Conservation (phyloP, 768 basidiomycete genomes). For the Naganishia randhawae region DNA sequence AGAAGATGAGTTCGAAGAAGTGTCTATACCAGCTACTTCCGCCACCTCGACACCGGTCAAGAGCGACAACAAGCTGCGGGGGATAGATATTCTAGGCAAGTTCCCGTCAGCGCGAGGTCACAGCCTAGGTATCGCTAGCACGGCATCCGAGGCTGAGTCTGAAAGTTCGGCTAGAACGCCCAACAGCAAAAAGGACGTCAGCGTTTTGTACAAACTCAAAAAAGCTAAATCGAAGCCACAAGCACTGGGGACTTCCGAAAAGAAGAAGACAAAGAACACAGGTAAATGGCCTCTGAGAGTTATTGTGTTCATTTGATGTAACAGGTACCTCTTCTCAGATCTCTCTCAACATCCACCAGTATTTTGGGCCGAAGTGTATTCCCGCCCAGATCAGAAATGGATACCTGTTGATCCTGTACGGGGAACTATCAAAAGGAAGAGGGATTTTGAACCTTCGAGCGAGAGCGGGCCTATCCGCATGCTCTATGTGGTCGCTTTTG, state of each 20-base stretch:
- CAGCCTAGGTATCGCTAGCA: constrained; percentile 1
- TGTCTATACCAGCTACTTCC: constrained; percentile 39
- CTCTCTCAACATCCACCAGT: constrained; percentile 63
- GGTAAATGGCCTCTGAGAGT: constrained; percentile 19
- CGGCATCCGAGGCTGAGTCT: constrained; percentile 18
- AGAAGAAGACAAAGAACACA: constrained; percentile 40
- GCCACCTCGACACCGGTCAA: constrained; percentile 18
- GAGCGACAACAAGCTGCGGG: background rate
- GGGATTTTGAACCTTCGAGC: constrained; percentile 69
- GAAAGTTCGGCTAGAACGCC: constrained; percentile 7
- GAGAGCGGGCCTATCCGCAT: constrained; percentile 69
- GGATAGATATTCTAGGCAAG: constrained; percentile 7
- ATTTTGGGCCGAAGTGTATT: constrained; percentile 97
- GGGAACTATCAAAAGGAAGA: constrained; percentile 71
- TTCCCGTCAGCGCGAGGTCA: constrained; percentile 19
- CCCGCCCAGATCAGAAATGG: constrained; percentile 85
- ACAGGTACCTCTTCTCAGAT: constrained; percentile 28
- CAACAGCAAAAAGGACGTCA: constrained; percentile 19
- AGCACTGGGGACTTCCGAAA: constrained; percentile 42
- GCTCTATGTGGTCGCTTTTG: constrained; percentile 86
- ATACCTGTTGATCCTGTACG: constrained; percentile 86
- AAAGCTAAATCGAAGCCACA: constrained; percentile 61
- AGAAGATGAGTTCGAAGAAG: constrained; percentile 42
- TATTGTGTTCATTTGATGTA: background rate
- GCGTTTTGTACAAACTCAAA: constrained; percentile 42